Conservation (phyloP, 108 stramenopile species). For the Cyclotella choctawhatcheeana region DNA sequence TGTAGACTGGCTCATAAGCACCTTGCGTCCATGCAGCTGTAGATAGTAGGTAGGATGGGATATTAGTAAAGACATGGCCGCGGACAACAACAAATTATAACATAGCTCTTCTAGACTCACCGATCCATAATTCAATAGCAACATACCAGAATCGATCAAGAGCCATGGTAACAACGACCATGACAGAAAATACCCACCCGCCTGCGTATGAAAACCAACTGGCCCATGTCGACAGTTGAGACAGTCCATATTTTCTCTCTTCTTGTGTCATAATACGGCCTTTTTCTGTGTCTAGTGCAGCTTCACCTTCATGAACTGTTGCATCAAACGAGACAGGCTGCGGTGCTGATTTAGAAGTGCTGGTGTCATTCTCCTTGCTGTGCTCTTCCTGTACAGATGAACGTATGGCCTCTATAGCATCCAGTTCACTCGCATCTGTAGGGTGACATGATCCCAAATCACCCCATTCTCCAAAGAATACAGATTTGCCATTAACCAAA, state of each 20-base stretch:
- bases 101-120: background rate
- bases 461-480: conserved; percentile 76
- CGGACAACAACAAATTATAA: background rate
- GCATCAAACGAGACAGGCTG: background rate
- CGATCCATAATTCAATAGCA: conserved; percentile 81
- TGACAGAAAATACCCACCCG: conserved; percentile 57
- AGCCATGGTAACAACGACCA: conserved; percentile 55
- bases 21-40: conserved; percentile 78
- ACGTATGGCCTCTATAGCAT: conserved; percentile 69
- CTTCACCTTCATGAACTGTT: background rate
- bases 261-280: conserved; percentile 55
- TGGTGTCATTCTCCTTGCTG: background rate
- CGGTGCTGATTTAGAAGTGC: background rate
- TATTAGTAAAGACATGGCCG: background rate
- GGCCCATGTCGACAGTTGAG: conserved; percentile 71
- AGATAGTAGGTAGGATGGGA: background rate
- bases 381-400: conserved; percentile 70
- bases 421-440: conserved; percentile 47
- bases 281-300: conserved; percentile 19
- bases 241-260: conserved; percentile 77
- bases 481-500: conserved; percentile 64
- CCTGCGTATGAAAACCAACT: conserved; percentile 85
- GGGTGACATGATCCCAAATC: conserved; percentile 60
- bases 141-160: conserved; percentile 84
- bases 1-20: conserved; percentile 44